Evolutionary conservation across 2,329 filamentous ascomycete species (phyloP).

Genomic region (Nigrospora osmanthi): DNA sequence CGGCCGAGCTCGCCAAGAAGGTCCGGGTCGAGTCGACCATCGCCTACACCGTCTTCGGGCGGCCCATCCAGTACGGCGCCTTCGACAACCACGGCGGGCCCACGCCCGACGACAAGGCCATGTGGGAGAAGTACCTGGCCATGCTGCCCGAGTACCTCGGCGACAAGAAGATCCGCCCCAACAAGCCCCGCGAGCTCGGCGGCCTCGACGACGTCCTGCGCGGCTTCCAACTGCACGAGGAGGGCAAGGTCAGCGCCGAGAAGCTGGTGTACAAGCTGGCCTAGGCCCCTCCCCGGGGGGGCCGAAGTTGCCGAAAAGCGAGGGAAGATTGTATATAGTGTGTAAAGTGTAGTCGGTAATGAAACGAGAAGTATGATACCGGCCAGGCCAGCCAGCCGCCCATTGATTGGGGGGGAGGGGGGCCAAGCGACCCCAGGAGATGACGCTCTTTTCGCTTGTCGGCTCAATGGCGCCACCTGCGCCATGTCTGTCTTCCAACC

Average conservation of each 20-base stretch:
- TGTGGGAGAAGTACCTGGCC: slow-evolving; percentile 23
- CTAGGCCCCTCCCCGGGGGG: no score
- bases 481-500: no score
- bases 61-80: slow-evolving; percentile 10
- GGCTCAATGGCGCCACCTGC: no score
- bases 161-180: slow-evolving; percentile 20
- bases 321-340: no score
- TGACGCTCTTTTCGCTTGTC: no score
- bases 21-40: slow-evolving; percentile 22
- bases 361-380: no score
- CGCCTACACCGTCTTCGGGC: slow-evolving; percentile 21
- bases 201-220: slow-evolving; percentile 16
- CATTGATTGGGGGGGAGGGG: no score
- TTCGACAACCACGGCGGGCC: slow-evolving; percentile 19
- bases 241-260: slow-evolving; percentile 21
- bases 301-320: no score
- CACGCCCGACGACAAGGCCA: slow-evolving; percentile 19
- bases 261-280: slow-evolving; percentile 23
- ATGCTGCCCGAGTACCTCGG: slow-evolving; percentile 16
- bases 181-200: slow-evolving; percentile 16
- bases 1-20: slow-evolving; percentile 16
- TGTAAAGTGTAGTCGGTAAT: no score
- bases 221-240: slow-evolving; percentile 18
- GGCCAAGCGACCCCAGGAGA: no score
- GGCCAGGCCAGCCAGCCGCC: no score